phyloP scores from a whole-genome alignment of 257 asterid genomes.

The Penstemon eatonii region DNA sequence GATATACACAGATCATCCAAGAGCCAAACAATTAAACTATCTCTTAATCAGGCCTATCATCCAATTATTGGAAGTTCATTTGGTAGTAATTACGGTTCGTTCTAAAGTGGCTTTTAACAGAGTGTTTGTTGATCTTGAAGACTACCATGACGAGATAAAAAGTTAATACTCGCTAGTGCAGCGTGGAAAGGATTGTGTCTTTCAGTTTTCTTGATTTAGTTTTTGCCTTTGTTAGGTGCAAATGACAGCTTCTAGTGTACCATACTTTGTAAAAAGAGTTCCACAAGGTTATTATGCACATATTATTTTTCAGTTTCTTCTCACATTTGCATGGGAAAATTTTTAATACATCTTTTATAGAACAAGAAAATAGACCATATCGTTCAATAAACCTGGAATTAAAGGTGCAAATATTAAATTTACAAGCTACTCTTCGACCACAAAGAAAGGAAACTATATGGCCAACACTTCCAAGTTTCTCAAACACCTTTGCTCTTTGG shows the following conservation, averaged over 20 bases:
- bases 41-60: constrained; percentile 48
- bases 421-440: neutral
- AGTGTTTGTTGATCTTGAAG: constrained; percentile 9
- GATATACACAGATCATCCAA: constrained; percentile 62
- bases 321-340: no score
- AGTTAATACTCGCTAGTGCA: constrained; percentile 14
- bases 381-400: neutral
- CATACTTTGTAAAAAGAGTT: constrained; percentile 37
- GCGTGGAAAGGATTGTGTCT: constrained; percentile 18
- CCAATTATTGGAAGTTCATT: constrained; percentile 57
- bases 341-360: no score
- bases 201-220: constrained; percentile 14
- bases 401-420: neutral
- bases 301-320: constrained; percentile 20
- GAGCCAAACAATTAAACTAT: constrained; percentile 55
- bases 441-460: neutral
- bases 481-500: neutral
- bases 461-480: neutral
- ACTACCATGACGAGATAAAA: constrained; percentile 20
- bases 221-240: constrained; percentile 20
- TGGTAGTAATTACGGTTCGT: constrained; percentile 50
- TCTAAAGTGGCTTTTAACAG: constrained; percentile 19
- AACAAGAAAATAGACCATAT: no score
- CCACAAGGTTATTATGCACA: constrained; percentile 23
- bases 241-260: constrained; percentile 29